Percentiles rank a stretch among this genome's conserved stretches.
phyloP scores from a whole-genome alignment of 73 alveolate species.

The Symbiodinium natans region DNA sequence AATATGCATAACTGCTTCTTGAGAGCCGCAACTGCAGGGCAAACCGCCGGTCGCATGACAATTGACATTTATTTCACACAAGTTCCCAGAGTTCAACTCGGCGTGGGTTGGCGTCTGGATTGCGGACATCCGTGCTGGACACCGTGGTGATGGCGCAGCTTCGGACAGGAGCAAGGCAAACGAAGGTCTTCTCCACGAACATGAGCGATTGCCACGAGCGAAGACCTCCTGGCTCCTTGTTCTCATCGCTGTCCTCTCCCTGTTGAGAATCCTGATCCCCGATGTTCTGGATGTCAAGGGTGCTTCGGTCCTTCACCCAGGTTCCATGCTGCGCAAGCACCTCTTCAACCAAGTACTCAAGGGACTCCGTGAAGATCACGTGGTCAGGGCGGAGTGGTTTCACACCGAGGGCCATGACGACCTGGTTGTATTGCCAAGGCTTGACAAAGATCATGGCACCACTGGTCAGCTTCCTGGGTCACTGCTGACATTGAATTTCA shows the following conservation, averaged over 20 bases:
- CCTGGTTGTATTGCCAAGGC: neutral
- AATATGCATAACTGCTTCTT: slow-evolving; percentile 1
- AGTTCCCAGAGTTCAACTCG: neutral
- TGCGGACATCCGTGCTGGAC: neutral
- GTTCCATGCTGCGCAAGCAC: neutral
- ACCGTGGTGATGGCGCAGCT: neutral
- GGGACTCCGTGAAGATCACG: neutral
- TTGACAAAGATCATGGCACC: neutral
- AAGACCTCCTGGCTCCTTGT: neutral
- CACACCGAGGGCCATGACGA: neutral
- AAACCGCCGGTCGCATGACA: neutral
- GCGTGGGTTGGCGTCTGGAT: neutral
- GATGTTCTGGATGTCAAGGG: neutral
- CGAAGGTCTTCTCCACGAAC: neutral
- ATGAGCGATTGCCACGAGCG: neutral
- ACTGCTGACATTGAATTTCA: no score
- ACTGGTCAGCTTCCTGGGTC: neutral
- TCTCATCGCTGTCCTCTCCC: neutral
- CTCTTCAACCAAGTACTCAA: neutral
- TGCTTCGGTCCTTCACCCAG: slow-evolving; percentile 1
- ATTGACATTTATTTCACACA: neutral
- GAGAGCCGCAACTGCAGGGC: neutral
- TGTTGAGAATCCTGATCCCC: neutral
- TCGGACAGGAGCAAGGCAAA: neutral
- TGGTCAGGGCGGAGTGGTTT: neutral